These are phyloP conservation scores for Capillidium rhysosporum DNA, from an alignment of 371 early-diverging fungal species.

Conservation along the genomic window DNA sequence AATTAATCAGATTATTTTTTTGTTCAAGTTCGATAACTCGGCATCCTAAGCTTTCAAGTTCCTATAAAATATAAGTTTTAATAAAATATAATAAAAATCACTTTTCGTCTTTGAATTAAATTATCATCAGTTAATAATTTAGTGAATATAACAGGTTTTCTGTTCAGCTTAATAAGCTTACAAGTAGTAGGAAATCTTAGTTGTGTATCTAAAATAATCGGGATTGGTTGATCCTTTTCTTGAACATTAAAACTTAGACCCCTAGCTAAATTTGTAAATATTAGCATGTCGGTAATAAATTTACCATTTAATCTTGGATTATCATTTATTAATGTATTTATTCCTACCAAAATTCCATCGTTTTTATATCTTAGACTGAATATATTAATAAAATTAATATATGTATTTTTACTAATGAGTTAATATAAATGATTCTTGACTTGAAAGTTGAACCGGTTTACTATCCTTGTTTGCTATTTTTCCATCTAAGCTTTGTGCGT, in stretches of 20 bases:
- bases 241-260: background rate
- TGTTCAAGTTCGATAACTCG: constrained; percentile 12
- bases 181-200: constrained; percentile 31
- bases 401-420: constrained; percentile 32
- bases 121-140: constrained; percentile 2
- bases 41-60: constrained; percentile 24
- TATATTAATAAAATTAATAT: background rate
- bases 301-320: constrained; percentile 44
- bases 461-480: constrained; percentile 39
- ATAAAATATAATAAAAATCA: constrained; percentile 8
- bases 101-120: constrained; percentile 6
- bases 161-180: constrained; percentile 19
- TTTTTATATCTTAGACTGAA: constrained; percentile 18
- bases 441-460: constrained; percentile 46
- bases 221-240: constrained; percentile 37
- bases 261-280: background rate
- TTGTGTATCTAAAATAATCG: constrained; percentile 63
- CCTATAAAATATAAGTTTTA: constrained; percentile 6
- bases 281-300: background rate
- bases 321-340: constrained; percentile 65
- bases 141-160: background rate
- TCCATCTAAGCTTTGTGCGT: constrained; percentile 81
- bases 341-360: constrained; percentile 78
- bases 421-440: constrained; percentile 51
- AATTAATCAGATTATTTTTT: background rate